These are phyloP conservation scores for Cryoendolithus antarcticus DNA, from an alignment of 2,329 filamentous ascomycete genomes.

Conservation along the genomic window DNA sequence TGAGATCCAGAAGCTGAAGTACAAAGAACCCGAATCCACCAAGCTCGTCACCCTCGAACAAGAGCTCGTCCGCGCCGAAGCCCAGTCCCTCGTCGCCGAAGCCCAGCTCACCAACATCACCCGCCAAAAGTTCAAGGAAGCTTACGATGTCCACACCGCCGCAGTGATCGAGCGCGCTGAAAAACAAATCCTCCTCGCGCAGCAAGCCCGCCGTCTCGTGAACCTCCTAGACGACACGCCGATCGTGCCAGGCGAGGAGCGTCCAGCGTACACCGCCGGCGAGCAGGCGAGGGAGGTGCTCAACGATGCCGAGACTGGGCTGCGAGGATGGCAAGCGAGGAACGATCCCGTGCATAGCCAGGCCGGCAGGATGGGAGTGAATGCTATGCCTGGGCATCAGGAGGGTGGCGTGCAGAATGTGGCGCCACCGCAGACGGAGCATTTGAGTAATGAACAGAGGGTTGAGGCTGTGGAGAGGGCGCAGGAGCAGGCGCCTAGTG, in stretches of 20 bases:
- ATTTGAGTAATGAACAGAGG: slow-evolving; percentile 9
- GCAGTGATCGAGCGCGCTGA: slow-evolving; percentile 92
- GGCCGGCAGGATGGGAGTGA: slow-evolving; percentile 36
- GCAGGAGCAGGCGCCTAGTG: slow-evolving; percentile 9
- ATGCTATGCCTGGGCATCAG: slow-evolving; percentile 27
- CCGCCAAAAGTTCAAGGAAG: slow-evolving; percentile 89
- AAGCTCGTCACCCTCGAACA: slow-evolving; percentile 80
- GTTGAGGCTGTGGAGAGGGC: slow-evolving; percentile 13
- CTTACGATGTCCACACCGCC: slow-evolving; percentile 76
- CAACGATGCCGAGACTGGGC: slow-evolving; percentile 82
- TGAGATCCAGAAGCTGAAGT: slow-evolving; percentile 82
- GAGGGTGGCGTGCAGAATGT: not conserved
- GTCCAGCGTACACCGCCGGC: slow-evolving; percentile 53
- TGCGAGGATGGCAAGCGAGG: slow-evolving; percentile 58
- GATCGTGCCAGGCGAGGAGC: slow-evolving; percentile 71
- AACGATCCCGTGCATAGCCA: slow-evolving; percentile 42
- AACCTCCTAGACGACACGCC: slow-evolving; percentile 81
- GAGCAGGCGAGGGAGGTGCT: slow-evolving; percentile 70
- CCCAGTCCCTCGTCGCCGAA: slow-evolving; percentile 89
- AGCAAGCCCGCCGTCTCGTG: slow-evolving; percentile 75
- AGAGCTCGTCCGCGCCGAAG: slow-evolving; percentile 90
- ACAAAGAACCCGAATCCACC: slow-evolving; percentile 78
- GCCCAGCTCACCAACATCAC: slow-evolving; percentile 94
- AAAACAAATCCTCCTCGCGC: slow-evolving; percentile 90
- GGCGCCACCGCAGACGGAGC: slow-evolving; percentile 1